Percentiles rank a stretch among this genome's conserved stretches.
Evolutionary conservation across 225 moss, liverwort and hornwort species (phyloP).

Genomic region (Rhytidiadelphus loreus): DNA sequence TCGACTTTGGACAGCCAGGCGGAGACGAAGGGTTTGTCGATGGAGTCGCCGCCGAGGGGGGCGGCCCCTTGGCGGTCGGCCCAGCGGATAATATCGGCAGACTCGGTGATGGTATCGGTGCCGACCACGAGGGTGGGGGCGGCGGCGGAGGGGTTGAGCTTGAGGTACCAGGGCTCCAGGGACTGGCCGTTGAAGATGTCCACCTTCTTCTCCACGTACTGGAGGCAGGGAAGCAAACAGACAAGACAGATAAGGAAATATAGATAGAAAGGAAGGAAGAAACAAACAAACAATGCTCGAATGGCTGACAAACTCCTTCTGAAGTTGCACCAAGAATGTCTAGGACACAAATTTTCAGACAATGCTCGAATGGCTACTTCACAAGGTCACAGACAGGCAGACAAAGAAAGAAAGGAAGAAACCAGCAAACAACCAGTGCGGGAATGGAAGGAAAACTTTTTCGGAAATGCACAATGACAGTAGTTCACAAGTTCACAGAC

Average conservation of each 20-base stretch:
- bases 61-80: conserved; percentile 38
- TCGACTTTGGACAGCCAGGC: conserved; percentile 70
- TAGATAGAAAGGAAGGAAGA: background rate
- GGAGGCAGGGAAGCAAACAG: background rate
- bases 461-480: background rate
- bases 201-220: conserved; percentile 75
- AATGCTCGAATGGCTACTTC: background rate
- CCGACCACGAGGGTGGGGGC: conserved; percentile 57
- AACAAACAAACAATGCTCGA: background rate
- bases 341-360: background rate
- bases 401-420: background rate
- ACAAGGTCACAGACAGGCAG: background rate
- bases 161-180: conserved; percentile 68
- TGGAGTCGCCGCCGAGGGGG: conserved; percentile 66
- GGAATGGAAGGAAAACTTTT: background rate
- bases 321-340: background rate
- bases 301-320: background rate
- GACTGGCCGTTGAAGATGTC: conserved; percentile 67
- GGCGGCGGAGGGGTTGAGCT: conserved; percentile 44
- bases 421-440: background rate
- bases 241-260: background rate
- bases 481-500: background rate
- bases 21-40: conserved; percentile 48
- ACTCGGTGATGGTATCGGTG: conserved; percentile 42
- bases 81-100: conserved; percentile 71